Conservation (phyloP, 768 basidiomycete genomes). For the Tephrocybe sp. region DNA sequence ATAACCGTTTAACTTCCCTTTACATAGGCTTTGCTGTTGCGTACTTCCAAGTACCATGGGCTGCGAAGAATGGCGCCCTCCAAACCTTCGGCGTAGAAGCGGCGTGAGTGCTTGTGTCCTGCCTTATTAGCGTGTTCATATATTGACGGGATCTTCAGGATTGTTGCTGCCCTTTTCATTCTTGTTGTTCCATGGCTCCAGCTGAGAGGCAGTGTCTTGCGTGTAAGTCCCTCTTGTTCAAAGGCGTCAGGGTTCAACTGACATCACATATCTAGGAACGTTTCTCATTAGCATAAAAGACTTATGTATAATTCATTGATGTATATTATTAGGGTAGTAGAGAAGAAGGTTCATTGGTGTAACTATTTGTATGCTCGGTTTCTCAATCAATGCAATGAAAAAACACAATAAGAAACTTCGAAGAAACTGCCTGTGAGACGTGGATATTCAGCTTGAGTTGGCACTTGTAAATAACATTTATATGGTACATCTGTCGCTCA, state of each 20-base stretch:
- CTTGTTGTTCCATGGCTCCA: conserved; percentile 53
- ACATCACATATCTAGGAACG: neutral
- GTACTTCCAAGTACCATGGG: conserved; percentile 70
- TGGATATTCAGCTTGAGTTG: too few relatives aligned
- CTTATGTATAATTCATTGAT: too few relatives aligned
- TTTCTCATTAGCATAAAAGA: conserved; percentile 16
- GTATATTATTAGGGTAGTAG: too few relatives aligned
- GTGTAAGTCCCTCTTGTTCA: conserved; percentile 32
- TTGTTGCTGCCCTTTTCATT: conserved; percentile 51
- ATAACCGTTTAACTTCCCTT: neutral
- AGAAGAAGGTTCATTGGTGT: too few relatives aligned
- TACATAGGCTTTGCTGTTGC: conserved; percentile 56
- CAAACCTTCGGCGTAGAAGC: conserved; percentile 65
- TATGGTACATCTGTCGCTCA: too few relatives aligned
- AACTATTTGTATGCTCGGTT: too few relatives aligned
- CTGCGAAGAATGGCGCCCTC: conserved; percentile 55
- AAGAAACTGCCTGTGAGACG: too few relatives aligned
- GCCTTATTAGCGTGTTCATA: neutral
- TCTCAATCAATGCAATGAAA: too few relatives aligned
- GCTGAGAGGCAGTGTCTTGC: conserved; percentile 42
- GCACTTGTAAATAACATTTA: too few relatives aligned
- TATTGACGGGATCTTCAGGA: conserved; percentile 25
- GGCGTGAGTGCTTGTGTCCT: conserved; percentile 38
- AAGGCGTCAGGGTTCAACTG: neutral
- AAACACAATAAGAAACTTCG: too few relatives aligned